phyloP scores from a whole-genome alignment of 305 asterid species.

The Ajuga reptans region DNA sequence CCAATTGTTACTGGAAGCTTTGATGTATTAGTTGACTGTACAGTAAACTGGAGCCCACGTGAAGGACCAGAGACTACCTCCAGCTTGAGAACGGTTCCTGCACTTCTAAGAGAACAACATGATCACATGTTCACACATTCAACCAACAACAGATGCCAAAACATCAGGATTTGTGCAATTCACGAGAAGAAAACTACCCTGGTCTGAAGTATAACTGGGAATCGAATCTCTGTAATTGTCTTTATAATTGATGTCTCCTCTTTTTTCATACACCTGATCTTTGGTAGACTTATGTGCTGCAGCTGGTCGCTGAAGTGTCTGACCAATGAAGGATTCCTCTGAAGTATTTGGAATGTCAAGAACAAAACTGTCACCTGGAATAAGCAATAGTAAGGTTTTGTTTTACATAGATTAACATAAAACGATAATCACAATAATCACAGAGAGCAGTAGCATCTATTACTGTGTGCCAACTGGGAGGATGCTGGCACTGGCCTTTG shows the following conservation, averaged over 20 bases:
- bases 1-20: conserved; percentile 84
- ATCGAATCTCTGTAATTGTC: conserved; percentile 28
- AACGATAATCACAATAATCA: conserved; percentile 5
- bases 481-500: conserved; percentile 42
- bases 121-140: conserved; percentile 56
- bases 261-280: conserved; percentile 35
- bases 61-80: conserved; percentile 94
- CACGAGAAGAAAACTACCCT: conserved; percentile 52
- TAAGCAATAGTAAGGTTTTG: conserved; percentile 22
- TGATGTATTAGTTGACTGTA: conserved; percentile 56
- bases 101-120: conserved; percentile 78
- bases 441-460: conserved; percentile 15
- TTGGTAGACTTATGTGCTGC: conserved; percentile 40
- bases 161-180: conserved; percentile 21
- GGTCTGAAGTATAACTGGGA: conserved; percentile 39
- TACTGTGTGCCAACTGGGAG: conserved; percentile 63
- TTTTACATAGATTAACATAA: conserved; percentile 12
- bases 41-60: conserved; percentile 54
- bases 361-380: conserved; percentile 81
- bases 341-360: conserved; percentile 73
- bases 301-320: conserved; percentile 57
- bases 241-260: conserved; percentile 40
- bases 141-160: conserved; percentile 25
- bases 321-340: conserved; percentile 51
- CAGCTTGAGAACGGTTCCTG: conserved; percentile 82